phyloP scores from a whole-genome alignment of 2,329 filamentous ascomycete species.

The Juglanconis juglandina region DNA sequence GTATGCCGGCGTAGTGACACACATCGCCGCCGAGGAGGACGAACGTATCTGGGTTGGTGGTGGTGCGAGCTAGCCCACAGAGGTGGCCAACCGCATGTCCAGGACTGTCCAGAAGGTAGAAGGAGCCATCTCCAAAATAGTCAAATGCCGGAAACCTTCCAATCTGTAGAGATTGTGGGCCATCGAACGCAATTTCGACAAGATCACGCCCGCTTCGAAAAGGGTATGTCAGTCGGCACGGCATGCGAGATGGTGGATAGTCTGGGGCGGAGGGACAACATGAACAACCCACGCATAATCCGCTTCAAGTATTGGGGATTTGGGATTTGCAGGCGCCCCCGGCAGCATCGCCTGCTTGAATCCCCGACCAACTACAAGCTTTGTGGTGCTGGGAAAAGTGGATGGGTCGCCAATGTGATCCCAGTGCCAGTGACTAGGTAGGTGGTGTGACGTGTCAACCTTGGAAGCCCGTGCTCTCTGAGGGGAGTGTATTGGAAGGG shows the following conservation, averaged over 20 bases:
- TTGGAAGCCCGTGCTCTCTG: not conserved
- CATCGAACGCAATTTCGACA: constrained; percentile 1
- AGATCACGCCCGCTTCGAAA: constrained; percentile 1
- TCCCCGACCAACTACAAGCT: constrained; percentile 44
- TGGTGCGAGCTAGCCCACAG: constrained; percentile 29
- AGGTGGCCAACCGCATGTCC: constrained; percentile 31
- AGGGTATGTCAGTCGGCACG: too few relatives aligned
- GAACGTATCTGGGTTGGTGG: constrained; percentile 24
- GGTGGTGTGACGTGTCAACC: not conserved
- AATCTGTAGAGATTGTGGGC: constrained; percentile 23
- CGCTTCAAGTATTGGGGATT: constrained; percentile 24
- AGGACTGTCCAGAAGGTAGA: constrained; percentile 31
- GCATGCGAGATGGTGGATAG: too few relatives aligned
- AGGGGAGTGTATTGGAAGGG: not conserved
- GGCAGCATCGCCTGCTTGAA: constrained; percentile 38
- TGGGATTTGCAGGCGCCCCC: constrained; percentile 34
- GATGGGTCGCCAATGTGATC: constrained; percentile 46
- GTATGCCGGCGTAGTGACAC: constrained; percentile 31
- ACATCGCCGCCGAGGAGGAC: constrained; percentile 34
- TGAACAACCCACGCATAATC: constrained; percentile 23
- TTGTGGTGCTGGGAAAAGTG: constrained; percentile 36
- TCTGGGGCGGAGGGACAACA: not conserved
- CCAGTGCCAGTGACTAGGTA: constrained; percentile 36
- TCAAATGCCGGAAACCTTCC: constrained; percentile 28
- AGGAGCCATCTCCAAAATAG: constrained; percentile 29